These are phyloP conservation scores for Mycena indigotica DNA, from an alignment of 768 basidiomycete genomes.

Conservation along the genomic window DNA sequence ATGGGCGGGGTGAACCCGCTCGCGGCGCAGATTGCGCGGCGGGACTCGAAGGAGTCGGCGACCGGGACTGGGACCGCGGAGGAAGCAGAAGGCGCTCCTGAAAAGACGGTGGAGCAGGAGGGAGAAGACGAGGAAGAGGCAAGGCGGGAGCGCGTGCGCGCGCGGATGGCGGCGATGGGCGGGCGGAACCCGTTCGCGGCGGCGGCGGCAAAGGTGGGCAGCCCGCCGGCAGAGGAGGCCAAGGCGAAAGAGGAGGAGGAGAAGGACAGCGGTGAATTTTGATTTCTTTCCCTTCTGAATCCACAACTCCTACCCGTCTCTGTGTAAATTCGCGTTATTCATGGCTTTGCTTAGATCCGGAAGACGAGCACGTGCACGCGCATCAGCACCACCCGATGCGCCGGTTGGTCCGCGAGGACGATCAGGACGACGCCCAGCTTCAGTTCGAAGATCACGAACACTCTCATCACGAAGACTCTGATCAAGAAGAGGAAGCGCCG, in stretches of 20 bases:
- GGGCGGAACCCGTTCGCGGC: background rate
- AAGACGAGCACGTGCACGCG: too few species aligned
- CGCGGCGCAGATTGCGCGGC: slow-evolving; percentile 29
- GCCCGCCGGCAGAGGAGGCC: background rate
- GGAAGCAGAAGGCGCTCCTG: background rate
- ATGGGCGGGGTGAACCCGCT: slow-evolving; percentile 71
- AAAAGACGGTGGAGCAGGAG: background rate
- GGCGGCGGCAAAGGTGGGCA: too few species aligned
- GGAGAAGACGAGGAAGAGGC: background rate
- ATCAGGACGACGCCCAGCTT: background rate
- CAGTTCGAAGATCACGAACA: too few species aligned
- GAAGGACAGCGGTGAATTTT: slow-evolving; percentile 42
- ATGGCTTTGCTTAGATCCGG: too few species aligned
- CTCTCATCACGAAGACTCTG: too few species aligned
- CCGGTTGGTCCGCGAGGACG: too few species aligned
- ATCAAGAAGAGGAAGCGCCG: slow-evolving; percentile 12
- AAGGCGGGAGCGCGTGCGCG: background rate
- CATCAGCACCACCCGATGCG: too few species aligned
- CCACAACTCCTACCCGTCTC: background rate
- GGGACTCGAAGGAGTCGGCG: slow-evolving; percentile 7
- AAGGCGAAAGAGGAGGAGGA: slow-evolving; percentile 26
- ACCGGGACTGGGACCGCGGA: slow-evolving; percentile 13
- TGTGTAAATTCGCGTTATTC: too few species aligned
- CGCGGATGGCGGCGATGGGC: background rate
- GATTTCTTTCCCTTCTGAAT: slow-evolving; percentile 27